Base-by-base conservation (phyloP, 257 asterid genomes). In the Voacanga thouarsii region DNA sequence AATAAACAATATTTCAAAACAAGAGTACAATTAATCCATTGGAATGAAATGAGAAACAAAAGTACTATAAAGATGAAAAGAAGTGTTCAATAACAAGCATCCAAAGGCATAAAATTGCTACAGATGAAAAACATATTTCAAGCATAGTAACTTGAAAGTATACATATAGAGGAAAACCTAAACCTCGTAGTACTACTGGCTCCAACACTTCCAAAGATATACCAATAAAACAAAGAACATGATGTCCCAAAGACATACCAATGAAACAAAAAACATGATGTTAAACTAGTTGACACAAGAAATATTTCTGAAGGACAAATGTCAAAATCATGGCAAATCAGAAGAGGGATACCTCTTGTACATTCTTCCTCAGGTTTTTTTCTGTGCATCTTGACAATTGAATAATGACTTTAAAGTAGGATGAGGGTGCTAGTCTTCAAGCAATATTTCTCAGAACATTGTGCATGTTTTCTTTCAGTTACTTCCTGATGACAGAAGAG, bases 341-440 rank as follows among this genome's bases (percentile, higher is more conserved):
- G 15, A 67, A 39, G 12, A 9, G 50, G 11, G 24, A 21, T 15
- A 37, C 19, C 24, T 7, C 16, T 49, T 24, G 78, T 89, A 95
- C 99, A 98, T 95, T 95, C 82, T 88, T 90, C 80, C 77, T 82
- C 80, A 89, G 89, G 77, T 86, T 74, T 79, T 74, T 84, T 74
- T 95, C 96, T 16, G 41, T 83, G 72, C 87, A 88, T 77, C 84
- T 81, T 79, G 92, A 87, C 88, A 95, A 85, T 74, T 87, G 88
- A 72, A 82, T 79, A 68, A 92, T 86, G 78, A 89, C 87, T 79
- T 83, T 80, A 84, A 95, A 93, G 83, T 84, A 93, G 57, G 89
- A 78, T n/a, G 94, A 79, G 3, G 97, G 96, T 49, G 86, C 81
- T 64, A 95, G 90, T 77, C 87, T 83, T 78, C 82, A 80, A 41